These are phyloP conservation scores for Sporothrix brasiliensis DNA, from an alignment of 2,329 filamentous ascomycete genomes.

Conservation along the genomic window DNA sequence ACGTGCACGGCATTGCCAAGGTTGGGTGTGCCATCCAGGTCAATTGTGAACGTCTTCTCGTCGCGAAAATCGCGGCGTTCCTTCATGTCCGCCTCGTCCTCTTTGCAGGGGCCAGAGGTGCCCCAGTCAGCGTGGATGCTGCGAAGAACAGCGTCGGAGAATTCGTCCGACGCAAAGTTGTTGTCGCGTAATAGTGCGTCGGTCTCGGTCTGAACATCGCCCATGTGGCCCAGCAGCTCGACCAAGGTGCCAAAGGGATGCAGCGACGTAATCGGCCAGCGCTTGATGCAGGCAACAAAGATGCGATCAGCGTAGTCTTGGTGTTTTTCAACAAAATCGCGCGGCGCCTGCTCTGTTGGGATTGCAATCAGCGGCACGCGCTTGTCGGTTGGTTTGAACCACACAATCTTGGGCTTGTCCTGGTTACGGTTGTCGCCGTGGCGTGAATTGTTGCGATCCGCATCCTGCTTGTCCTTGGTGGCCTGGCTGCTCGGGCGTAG, in stretches of 20 bases:
- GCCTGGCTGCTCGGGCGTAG: slow-evolving; percentile 96
- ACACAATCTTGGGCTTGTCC: slow-evolving; percentile 99
- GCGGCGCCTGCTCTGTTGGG: slow-evolving; percentile 93
- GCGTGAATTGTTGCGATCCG: slow-evolving; percentile 51
- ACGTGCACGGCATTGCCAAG: slow-evolving; percentile 92
- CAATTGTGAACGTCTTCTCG: slow-evolving; percentile 88
- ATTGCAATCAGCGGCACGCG: slow-evolving; percentile 97
- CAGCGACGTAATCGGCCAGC: slow-evolving; percentile 99
- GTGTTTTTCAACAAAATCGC: slow-evolving; percentile 98
- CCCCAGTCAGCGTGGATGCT: slow-evolving; percentile 95
- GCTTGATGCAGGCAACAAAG: slow-evolving; percentile 98
- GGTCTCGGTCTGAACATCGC: slow-evolving; percentile 95
- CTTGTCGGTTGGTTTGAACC: slow-evolving; percentile 99
- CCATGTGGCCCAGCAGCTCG: slow-evolving; percentile 96
- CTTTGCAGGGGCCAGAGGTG: slow-evolving; percentile 62
- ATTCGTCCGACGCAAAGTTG: slow-evolving; percentile 97
- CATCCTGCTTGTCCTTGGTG: slow-evolving; percentile 99
- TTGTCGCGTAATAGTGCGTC: slow-evolving; percentile 96
- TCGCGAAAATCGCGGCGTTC: slow-evolving; percentile 86
- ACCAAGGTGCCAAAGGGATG: slow-evolving; percentile 98
- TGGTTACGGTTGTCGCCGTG: slow-evolving; percentile 81
- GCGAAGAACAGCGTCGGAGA: slow-evolving; percentile 92
- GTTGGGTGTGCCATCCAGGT: slow-evolving; percentile 83
- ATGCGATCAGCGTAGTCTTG: slow-evolving; percentile 97
- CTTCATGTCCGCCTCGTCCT: slow-evolving; percentile 73